Percentiles rank a stretch among this genome's conserved stretches.
These are phyloP conservation scores for Termitomyces heimii DNA, from an alignment of 768 basidiomycete species.

Conservation along the genomic window DNA sequence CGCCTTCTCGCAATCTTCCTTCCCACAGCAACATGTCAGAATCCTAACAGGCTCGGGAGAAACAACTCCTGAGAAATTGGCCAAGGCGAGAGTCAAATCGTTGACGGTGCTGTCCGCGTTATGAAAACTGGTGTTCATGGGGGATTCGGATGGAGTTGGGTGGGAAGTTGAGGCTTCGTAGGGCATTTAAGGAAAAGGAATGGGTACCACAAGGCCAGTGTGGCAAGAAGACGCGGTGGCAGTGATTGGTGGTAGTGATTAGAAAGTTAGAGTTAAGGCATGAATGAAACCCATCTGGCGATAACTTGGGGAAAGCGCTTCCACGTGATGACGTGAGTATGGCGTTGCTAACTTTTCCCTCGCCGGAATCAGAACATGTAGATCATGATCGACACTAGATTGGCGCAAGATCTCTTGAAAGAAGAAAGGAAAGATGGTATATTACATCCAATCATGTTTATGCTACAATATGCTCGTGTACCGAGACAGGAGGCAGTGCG, in stretches of 20 bases:
- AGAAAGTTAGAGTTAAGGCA: not conserved
- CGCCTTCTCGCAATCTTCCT: slow-evolving; percentile 59
- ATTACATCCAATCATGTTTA: slow-evolving; percentile 7
- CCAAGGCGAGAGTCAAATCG: slow-evolving; percentile 69
- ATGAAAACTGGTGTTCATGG: slow-evolving; percentile 44
- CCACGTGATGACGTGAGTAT: slow-evolving; percentile 5
- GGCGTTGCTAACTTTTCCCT: not conserved
- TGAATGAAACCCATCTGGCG: not conserved
- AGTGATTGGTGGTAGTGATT: not conserved
- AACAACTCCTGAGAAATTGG: slow-evolving; percentile 64
- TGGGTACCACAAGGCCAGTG: slow-evolving; percentile 8
- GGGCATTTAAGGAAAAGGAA: slow-evolving; percentile 7
- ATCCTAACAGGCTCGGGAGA: slow-evolving; percentile 62
- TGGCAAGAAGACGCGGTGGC: slow-evolving; percentile 5
- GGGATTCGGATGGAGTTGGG: slow-evolving; percentile 31
- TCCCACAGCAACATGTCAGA: slow-evolving; percentile 60
- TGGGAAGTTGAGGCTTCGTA: slow-evolving; percentile 19
- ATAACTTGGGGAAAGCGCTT: not conserved
- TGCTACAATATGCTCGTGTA: not conserved
- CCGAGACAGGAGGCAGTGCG: not conserved
- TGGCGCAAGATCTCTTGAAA: not conserved
- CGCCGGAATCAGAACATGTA: not conserved
- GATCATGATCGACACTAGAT: not conserved
- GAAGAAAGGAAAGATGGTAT: not conserved
- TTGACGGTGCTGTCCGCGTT: slow-evolving; percentile 62